These are phyloP conservation scores for Colletotrichum eremochloae DNA, from an alignment of 2,329 filamentous ascomycete species.

Conservation along the genomic window DNA sequence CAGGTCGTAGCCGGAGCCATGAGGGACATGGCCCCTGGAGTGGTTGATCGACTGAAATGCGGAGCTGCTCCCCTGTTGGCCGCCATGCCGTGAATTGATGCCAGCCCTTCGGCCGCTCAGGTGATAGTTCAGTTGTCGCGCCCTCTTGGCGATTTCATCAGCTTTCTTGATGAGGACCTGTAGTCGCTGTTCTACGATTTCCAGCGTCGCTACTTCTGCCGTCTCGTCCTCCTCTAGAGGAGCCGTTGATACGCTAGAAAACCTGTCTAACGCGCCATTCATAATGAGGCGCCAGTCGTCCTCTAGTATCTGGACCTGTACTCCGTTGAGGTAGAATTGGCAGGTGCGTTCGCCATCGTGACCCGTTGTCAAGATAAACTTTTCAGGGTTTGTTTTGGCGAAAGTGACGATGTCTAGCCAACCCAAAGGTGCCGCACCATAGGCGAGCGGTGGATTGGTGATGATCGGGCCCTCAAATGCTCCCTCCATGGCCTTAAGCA, in stretches of 20 bases:
- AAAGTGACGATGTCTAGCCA: slow-evolving; percentile 92
- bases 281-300: slow-evolving; percentile 89
- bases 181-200: slow-evolving; percentile 85
- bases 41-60: slow-evolving; percentile 54
- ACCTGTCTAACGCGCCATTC: slow-evolving; percentile 84
- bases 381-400: slow-evolving; percentile 82
- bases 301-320: slow-evolving; percentile 86
- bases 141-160: slow-evolving; percentile 74
- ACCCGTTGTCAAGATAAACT: slow-evolving; percentile 79
- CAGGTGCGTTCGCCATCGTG: slow-evolving; percentile 79
- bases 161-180: slow-evolving; percentile 83
- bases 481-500: slow-evolving; percentile 88
- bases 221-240: slow-evolving; percentile 89
- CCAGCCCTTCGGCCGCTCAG: slow-evolving; percentile 80
- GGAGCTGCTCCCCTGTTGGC: slow-evolving; percentile 52
- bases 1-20: slow-evolving; percentile 59
- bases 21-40: slow-evolving; percentile 44
- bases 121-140: slow-evolving; percentile 84
- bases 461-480: slow-evolving; percentile 86
- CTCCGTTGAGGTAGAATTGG: slow-evolving; percentile 85
- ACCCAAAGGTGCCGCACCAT: slow-evolving; percentile 69
- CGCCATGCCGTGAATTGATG: slow-evolving; percentile 74
- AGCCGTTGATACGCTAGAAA: slow-evolving; percentile 78
- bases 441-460: slow-evolving; percentile 64
- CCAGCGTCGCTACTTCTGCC: slow-evolving; percentile 85